phyloP scores from a whole-genome alignment of 305 asterid species.

The Fraxinus sp. region DNA sequence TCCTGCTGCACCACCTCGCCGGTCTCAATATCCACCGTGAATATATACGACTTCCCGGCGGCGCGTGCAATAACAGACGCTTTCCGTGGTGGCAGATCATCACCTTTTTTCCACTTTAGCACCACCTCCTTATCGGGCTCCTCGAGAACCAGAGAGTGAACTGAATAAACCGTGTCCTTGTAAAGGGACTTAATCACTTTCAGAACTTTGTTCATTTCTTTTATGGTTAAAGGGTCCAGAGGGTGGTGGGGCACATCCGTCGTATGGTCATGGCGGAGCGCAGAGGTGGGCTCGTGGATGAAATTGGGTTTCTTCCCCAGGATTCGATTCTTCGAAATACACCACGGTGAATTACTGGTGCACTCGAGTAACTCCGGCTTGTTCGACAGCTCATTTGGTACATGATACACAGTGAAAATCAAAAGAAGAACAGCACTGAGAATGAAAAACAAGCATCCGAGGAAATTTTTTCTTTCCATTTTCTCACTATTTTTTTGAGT shows the following conservation, averaged over 20 bases:
- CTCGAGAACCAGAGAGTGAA: conserved; percentile 59
- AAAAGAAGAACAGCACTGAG: conserved; percentile 20
- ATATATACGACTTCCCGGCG: conserved; percentile 45
- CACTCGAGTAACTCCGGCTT: conserved; percentile 23
- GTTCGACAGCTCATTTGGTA: conserved; percentile 24
- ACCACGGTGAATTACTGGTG: conserved; percentile 39
- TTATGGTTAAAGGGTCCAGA: conserved; percentile 59
- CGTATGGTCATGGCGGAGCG: conserved; percentile 33
- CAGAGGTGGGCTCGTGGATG: conserved; percentile 28
- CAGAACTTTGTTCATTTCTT: conserved; percentile 49
- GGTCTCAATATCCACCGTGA: conserved; percentile 54
- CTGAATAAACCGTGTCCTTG: conserved; percentile 31
- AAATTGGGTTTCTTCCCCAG: conserved; percentile 16
- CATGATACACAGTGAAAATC: conserved; percentile 26
- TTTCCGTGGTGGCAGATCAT: conserved; percentile 46
- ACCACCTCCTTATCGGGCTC: conserved; percentile 63
- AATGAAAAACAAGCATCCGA: conserved; percentile 32
- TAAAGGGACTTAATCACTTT: conserved; percentile 31
- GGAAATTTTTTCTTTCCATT: conserved; percentile 43
- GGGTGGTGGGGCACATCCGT: conserved; percentile 53
- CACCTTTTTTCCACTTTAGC: conserved; percentile 44
- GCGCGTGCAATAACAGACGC: conserved; percentile 56
- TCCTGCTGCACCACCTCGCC: conserved; percentile 46
- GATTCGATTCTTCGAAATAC: conserved; percentile 42
- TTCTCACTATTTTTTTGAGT: background rate